These are phyloP conservation scores for Myriangium duriaei DNA, from an alignment of 2,329 filamentous ascomycete genomes.

Conservation along the genomic window DNA sequence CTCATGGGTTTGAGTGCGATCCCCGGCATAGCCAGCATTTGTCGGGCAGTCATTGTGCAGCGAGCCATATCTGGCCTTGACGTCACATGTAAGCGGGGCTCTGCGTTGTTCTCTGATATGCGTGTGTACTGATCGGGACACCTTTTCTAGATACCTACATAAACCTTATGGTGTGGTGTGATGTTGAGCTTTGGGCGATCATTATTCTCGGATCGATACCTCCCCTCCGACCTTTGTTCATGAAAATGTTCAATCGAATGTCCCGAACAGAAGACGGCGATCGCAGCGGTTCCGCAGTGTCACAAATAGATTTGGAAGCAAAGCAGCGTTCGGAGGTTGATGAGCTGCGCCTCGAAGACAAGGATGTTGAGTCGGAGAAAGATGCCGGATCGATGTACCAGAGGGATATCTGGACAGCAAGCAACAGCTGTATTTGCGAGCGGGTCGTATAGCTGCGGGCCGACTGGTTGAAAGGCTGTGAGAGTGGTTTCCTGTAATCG, in stretches of 20 bases:
- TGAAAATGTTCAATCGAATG: neutral
- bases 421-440: neutral
- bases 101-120: neutral
- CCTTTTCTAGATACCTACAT: neutral
- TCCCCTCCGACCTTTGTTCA: neutral
- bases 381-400: neutral
- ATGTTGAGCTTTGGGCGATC: neutral
- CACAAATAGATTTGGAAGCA: too few relatives aligned
- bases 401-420: neutral
- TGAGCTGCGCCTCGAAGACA: too few relatives aligned
- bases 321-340: neutral
- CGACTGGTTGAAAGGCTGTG: too few relatives aligned
- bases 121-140: neutral
- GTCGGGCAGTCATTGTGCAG: neutral
- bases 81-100: neutral
- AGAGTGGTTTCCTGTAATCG: too few relatives aligned
- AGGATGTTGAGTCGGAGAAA: neutral
- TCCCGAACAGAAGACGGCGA: too few relatives aligned
- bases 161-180: neutral
- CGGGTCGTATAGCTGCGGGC: too few relatives aligned
- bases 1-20: slow-evolving; percentile 7
- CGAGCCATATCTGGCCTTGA: neutral
- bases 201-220: neutral
- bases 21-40: slow-evolving; percentile 3
- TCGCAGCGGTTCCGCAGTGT: too few relatives aligned